These are phyloP conservation scores for Phytophthora sansomeana DNA, from an alignment of 352 stramenopile species.

Conservation along the genomic window DNA sequence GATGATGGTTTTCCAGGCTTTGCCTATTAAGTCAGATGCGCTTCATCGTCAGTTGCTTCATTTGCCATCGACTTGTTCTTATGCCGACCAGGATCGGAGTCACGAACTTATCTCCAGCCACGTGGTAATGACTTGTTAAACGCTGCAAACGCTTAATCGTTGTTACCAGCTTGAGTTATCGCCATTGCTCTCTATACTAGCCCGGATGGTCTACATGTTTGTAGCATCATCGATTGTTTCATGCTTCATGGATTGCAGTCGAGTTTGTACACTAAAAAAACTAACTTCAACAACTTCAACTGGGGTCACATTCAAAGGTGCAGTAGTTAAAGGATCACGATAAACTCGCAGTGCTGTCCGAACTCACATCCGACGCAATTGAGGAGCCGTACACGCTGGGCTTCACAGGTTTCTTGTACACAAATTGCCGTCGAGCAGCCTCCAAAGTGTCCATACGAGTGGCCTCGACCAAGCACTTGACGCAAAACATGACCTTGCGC, in stretches of 20 bases:
- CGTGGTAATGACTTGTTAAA: neutral
- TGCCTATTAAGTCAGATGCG: neutral
- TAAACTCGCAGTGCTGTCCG: constrained; percentile 14
- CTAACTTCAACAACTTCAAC: neutral
- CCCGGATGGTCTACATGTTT: too few relatives aligned
- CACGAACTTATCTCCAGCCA: neutral
- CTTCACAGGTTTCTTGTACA: constrained; percentile 25
- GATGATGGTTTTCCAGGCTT: constrained; percentile 12
- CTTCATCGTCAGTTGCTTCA: too few relatives aligned
- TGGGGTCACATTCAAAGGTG: neutral
- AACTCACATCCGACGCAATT: constrained; percentile 18
- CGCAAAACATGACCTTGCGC: constrained; percentile 40
- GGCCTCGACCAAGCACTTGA: constrained; percentile 32
- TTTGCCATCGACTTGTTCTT: too few relatives aligned
- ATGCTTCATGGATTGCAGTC: too few relatives aligned
- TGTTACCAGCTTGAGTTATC: too few relatives aligned
- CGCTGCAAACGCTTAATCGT: too few relatives aligned
- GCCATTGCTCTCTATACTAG: too few relatives aligned
- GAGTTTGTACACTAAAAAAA: too few relatives aligned
- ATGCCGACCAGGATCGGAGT: constrained; percentile 20
- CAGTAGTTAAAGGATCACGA: constrained; percentile 5
- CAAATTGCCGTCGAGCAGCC: constrained; percentile 29
- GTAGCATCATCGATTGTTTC: too few relatives aligned
- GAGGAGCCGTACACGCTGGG: constrained; percentile 23
- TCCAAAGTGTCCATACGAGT: constrained; percentile 27